These are phyloP conservation scores for Pisolithus microcarpus DNA, from an alignment of 768 basidiomycete species.

Conservation along the genomic window DNA sequence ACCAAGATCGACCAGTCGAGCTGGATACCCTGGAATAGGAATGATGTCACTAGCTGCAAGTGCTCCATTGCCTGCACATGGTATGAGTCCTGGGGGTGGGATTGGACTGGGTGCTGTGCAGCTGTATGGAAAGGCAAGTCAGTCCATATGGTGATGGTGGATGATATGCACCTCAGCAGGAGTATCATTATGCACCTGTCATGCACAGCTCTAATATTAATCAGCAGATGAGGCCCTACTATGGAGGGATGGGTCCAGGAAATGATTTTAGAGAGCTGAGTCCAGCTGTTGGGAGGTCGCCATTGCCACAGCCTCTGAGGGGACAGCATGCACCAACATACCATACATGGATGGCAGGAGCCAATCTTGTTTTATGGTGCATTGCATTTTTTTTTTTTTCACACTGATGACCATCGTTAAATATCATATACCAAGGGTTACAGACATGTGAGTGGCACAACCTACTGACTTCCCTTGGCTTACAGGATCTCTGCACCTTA, in stretches of 20 bases:
- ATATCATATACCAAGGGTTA: constrained; percentile 58
- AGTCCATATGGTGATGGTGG: neutral
- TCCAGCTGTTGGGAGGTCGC: constrained; percentile 38
- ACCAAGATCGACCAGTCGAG: constrained; percentile 48
- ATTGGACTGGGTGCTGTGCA: constrained; percentile 1
- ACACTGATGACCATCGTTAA: constrained; percentile 1
- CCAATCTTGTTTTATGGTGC: constrained; percentile 84
- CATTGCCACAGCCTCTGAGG: constrained; percentile 42
- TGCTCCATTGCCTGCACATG: constrained; percentile 48
- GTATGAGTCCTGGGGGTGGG: constrained; percentile 13
- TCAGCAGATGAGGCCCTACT: neutral
- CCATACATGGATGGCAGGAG: constrained; percentile 73
- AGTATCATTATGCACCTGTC: neutral
- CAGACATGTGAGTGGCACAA: constrained; percentile 61
- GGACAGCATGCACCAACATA: constrained; percentile 48
- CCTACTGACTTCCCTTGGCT: neutral
- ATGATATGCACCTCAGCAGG: neutral
- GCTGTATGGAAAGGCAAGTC: neutral
- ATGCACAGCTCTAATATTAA: neutral
- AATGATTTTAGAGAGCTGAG: constrained; percentile 38
- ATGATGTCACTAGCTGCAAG: constrained; percentile 61
- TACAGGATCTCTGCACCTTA: constrained; percentile 22
- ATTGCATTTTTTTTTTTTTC: constrained; percentile 20
- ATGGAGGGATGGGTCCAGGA: neutral
- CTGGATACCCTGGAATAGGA: constrained; percentile 78